Evolutionary conservation across 108 stramenopile species (phyloP).

Genomic region (Cylindrotheca fusiformis): DNA sequence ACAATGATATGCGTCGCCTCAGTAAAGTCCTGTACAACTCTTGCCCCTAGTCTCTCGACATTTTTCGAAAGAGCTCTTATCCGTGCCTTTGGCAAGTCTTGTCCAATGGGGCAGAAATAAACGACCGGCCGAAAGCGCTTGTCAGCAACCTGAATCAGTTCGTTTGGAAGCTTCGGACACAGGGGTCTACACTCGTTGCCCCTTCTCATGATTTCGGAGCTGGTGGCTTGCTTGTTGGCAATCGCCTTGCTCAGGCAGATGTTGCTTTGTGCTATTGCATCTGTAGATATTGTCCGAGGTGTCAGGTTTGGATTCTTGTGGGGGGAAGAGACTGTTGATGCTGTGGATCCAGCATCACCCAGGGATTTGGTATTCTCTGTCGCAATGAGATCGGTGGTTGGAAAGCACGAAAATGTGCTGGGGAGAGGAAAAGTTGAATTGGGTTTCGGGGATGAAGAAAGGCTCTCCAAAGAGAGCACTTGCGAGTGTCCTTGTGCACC

Average conservation of each 20-base stretch:
- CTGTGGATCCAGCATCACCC: too few relatives aligned
- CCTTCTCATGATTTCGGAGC: not conserved
- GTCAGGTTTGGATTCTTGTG: too few relatives aligned
- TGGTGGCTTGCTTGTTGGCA: not conserved
- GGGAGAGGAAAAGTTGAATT: too few relatives aligned
- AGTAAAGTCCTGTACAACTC: constrained; percentile 3
- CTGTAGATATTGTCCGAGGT: too few relatives aligned
- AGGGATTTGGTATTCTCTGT: too few relatives aligned
- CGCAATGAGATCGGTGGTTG: too few relatives aligned
- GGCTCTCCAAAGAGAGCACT: too few relatives aligned
- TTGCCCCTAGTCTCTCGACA: constrained; percentile 6
- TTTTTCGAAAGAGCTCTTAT: constrained; percentile 13
- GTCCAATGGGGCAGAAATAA: constrained; percentile 20
- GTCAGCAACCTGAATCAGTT: not conserved
- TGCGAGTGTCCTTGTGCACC: too few relatives aligned
- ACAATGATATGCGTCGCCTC: constrained; percentile 23
- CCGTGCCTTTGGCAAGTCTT: constrained; percentile 16
- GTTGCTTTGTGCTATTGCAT: not conserved
- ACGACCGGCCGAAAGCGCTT: not conserved
- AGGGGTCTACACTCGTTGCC: not conserved
- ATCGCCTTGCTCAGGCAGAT: not conserved
- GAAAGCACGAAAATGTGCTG: too few relatives aligned
- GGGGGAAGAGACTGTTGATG: too few relatives aligned
- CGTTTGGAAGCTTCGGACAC: not conserved
- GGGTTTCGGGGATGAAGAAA: too few relatives aligned